A percentile compares a stretch with the other conserved stretches of the same genome.
Conservation (phyloP, 306 rosid genomes). For the Cucurbita maxima region DNA sequence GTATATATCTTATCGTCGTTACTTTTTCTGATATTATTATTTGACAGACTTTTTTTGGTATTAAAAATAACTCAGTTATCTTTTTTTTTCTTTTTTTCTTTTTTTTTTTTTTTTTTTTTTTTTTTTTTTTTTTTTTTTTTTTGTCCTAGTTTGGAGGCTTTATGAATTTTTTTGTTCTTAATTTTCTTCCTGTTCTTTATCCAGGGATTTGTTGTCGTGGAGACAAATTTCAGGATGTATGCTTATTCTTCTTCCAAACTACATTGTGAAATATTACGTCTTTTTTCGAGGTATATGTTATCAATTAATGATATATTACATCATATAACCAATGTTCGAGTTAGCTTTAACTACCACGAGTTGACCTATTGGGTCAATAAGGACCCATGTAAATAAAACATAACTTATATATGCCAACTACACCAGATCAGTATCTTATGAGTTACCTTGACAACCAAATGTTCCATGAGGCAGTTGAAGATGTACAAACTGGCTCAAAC, state of each 20-base stretch:
- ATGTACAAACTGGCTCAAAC: not conserved
- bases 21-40: not conserved
- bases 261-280: constrained; percentile 87
- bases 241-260: constrained; percentile 85
- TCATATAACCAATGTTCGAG: not conserved
- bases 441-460: not conserved
- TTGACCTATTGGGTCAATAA: not conserved
- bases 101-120: not conserved
- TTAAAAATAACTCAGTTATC: not conserved
- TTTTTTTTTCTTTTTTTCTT: not conserved
- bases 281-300: constrained; percentile 50
- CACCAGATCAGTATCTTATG: not conserved
- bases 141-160: not conserved
- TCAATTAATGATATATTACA: not conserved
- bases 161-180: not conserved
- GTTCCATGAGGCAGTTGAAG: not conserved
- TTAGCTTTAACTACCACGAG: not conserved
- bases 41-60: not conserved
- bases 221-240: constrained; percentile 79
- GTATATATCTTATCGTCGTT: not conserved
- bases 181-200: not conserved
- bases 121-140: not conserved
- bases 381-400: not conserved
- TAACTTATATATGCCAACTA: not conserved
- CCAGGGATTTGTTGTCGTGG: constrained; percentile 89